Percentiles rank a stretch among this genome's conserved stretches.
Conservation (phyloP, 148 eudicot genomes). For the Amaranthus hypochondriacus region DNA sequence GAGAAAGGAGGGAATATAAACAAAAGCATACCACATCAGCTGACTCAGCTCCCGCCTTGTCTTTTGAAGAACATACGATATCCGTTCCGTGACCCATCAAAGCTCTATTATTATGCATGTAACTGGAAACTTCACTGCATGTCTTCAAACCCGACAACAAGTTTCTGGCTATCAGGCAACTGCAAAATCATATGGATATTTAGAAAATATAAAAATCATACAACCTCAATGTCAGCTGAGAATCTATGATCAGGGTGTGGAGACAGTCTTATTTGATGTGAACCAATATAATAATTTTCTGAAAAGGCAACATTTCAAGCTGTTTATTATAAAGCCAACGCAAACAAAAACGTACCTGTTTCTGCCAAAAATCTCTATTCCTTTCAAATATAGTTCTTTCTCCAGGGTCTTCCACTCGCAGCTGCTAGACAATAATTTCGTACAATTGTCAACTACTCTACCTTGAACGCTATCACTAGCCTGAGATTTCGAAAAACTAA, state of each 20-base stretch:
- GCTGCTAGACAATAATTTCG: conserved; percentile 21
- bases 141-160: conserved; percentile 83
- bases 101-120: conserved; percentile 55
- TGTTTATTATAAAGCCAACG: neutral
- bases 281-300: neutral
- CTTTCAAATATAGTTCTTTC: conserved; percentile 75
- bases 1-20: neutral
- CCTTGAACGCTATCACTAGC: conserved; percentile 18
- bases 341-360: conserved; percentile 50
- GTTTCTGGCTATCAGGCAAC: conserved; percentile 89
- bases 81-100: conserved; percentile 34
- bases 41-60: conserved; percentile 36
- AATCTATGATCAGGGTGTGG: neutral
- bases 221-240: neutral
- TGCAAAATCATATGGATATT: conserved; percentile 33
- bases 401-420: conserved; percentile 77
- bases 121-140: conserved; percentile 70
- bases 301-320: neutral
- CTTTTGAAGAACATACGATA: conserved; percentile 38
- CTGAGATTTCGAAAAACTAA: conserved; percentile 7
- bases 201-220: neutral
- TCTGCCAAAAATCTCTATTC: conserved; percentile 86
- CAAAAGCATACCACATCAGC: conserved; percentile 45
- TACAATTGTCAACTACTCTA: conserved; percentile 26
- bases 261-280: neutral